A percentile compares a stretch with the other conserved stretches of the same genome.
Conservation (phyloP, 139 green algal genomes). For the Chlamydomonas sp. region DNA sequence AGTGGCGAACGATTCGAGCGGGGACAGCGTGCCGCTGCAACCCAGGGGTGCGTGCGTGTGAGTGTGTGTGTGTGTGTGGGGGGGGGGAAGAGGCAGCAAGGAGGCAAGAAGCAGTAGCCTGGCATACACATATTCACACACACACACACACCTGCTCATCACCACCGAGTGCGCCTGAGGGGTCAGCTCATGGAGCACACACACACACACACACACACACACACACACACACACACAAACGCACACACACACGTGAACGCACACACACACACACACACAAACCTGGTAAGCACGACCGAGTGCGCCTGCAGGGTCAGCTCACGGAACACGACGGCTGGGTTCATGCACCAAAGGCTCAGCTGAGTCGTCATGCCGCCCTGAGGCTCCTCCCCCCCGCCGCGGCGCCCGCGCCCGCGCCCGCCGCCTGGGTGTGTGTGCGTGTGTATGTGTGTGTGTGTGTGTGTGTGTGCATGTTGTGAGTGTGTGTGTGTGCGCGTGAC, state of each 20-base stretch:
- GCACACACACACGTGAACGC: too few relatives aligned
- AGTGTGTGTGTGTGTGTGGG: too few relatives aligned
- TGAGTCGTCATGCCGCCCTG: not conserved
- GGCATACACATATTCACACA: conserved; percentile 34
- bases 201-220: too few relatives aligned
- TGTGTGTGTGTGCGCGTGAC: not conserved
- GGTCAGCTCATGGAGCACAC: too few relatives aligned
- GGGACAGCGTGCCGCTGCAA: conserved; percentile 88
- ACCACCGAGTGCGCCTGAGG: too few relatives aligned
- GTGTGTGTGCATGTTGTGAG: not conserved
- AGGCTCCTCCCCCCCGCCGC: not conserved
- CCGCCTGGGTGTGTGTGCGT: not conserved
- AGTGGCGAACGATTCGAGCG: conserved; percentile 75
- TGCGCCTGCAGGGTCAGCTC: conserved; percentile 16
- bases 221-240: too few relatives aligned
- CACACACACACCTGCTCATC: conserved; percentile 2
- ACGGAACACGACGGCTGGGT: conserved; percentile 47
- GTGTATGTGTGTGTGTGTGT: not conserved
- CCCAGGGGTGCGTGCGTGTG: too few relatives aligned
- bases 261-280: too few relatives aligned
- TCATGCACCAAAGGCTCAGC: conserved; percentile 78
- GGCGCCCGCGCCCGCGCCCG: too few relatives aligned
- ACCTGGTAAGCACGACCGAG: too few relatives aligned
- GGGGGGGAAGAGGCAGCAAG: too few relatives aligned
- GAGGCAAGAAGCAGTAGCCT: conserved; percentile 71